phyloP scores from a whole-genome alignment of 805 yeast genomes.

The Kuraishia hungarica region DNA sequence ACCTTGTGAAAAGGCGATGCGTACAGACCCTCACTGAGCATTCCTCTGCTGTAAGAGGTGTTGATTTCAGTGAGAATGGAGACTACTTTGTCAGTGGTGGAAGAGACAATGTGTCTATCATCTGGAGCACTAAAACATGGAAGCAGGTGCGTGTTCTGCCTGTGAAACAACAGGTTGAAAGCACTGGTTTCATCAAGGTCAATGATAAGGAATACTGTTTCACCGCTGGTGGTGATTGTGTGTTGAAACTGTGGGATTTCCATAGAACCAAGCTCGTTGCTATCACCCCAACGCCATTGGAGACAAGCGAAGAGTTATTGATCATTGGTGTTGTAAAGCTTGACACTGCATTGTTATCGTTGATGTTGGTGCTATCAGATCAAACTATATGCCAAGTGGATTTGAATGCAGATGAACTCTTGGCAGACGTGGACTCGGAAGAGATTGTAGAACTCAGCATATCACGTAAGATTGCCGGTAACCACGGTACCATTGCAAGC shows the following conservation, averaged over 20 bases:
- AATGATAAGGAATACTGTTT: conserved; percentile 31
- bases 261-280: conserved; percentile 38
- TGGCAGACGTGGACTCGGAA: conserved; percentile 16
- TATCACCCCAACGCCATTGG: conserved; percentile 36
- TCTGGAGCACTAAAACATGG: conserved; percentile 44
- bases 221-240: conserved; percentile 74
- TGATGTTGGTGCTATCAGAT: conserved; percentile 65
- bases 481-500: conserved; percentile 94
- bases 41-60: conserved; percentile 76
- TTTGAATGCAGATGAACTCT: conserved; percentile 15
- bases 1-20: conserved; percentile 67
- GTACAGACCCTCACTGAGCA: conserved; percentile 62
- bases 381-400: conserved; percentile 63
- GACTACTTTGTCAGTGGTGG: conserved; percentile 70
- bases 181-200: conserved; percentile 47
- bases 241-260: conserved; percentile 58
- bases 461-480: conserved; percentile 67
- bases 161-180: conserved; percentile 63
- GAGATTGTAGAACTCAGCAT: conserved; percentile 29
- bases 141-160: conserved; percentile 63
- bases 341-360: conserved; percentile 19
- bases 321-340: conserved; percentile 44
- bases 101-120: conserved; percentile 69
- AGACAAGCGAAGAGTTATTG: conserved; percentile 64
- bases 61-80: conserved; percentile 52